Evolutionary conservation across 2,329 filamentous ascomycete species (phyloP).

Genomic region (Fusarium sp.): DNA sequence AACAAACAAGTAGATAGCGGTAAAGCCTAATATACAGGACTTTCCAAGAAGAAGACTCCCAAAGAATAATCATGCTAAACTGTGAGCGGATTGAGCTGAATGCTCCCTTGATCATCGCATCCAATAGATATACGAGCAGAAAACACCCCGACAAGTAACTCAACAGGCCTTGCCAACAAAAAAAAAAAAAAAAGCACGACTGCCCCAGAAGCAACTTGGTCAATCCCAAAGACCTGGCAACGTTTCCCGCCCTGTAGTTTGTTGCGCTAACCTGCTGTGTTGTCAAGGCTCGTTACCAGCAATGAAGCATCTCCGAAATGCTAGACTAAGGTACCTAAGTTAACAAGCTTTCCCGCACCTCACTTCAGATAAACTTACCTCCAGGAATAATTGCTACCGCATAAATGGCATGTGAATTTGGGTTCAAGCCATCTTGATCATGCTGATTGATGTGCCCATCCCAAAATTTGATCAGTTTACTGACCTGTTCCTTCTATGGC

Average conservation of each 20-base stretch:
- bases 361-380: slow-evolving; percentile 51
- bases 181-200: not conserved
- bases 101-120: not conserved
- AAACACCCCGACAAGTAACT: not conserved
- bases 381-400: slow-evolving; percentile 63
- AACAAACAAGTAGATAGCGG: not conserved
- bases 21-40: not conserved
- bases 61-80: not conserved
- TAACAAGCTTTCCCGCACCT: not conserved
- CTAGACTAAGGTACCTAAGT: not conserved
- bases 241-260: too few relatives aligned
- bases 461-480: slow-evolving; percentile 48
- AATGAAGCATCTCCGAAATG: slow-evolving; percentile 14
- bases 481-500: slow-evolving; percentile 38
- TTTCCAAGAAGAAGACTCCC: not conserved
- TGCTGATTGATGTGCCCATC: slow-evolving; percentile 46
- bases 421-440: slow-evolving; percentile 53
- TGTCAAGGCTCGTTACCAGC: not conserved
- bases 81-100: not conserved
- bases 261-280: not conserved
- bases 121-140: not conserved
- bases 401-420: slow-evolving; percentile 67
- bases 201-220: not conserved
- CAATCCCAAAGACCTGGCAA: too few relatives aligned
- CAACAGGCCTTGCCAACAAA: not conserved